Conservation (phyloP, 305 asterid species). For the Fraxinus xanthoxyloides region DNA sequence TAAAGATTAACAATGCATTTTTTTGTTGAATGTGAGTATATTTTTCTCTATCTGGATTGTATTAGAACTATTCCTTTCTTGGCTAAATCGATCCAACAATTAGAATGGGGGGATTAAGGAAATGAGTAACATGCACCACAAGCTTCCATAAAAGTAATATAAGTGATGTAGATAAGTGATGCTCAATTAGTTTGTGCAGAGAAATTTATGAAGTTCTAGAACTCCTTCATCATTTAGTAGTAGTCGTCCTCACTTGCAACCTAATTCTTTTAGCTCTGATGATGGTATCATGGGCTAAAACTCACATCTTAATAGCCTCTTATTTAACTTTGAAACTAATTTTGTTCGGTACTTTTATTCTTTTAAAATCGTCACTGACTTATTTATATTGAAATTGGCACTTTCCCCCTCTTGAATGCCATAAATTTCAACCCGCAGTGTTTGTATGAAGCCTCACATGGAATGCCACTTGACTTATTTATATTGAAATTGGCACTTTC, state of each 20-base stretch:
- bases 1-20: background rate
- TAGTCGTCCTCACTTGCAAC: background rate
- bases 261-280: background rate
- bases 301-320: background rate
- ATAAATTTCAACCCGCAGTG: background rate
- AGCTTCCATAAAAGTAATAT: conserved; percentile 1
- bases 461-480: conserved; percentile 6
- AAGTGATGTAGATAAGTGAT: background rate
- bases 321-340: background rate
- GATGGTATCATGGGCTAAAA: background rate
- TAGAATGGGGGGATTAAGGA: background rate
- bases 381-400: background rate
- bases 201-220: background rate
- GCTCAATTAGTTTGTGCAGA: background rate
- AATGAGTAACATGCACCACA: background rate
- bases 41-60: background rate
- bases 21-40: background rate
- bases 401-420: conserved; percentile 3
- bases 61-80: background rate
- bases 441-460: background rate
- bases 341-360: background rate
- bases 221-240: background rate
- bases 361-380: background rate
- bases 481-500: background rate
- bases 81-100: background rate